Base-by-base conservation (phyloP, 2,329 filamentous ascomycete genomes). In the Ophiostoma australiae region DNA sequence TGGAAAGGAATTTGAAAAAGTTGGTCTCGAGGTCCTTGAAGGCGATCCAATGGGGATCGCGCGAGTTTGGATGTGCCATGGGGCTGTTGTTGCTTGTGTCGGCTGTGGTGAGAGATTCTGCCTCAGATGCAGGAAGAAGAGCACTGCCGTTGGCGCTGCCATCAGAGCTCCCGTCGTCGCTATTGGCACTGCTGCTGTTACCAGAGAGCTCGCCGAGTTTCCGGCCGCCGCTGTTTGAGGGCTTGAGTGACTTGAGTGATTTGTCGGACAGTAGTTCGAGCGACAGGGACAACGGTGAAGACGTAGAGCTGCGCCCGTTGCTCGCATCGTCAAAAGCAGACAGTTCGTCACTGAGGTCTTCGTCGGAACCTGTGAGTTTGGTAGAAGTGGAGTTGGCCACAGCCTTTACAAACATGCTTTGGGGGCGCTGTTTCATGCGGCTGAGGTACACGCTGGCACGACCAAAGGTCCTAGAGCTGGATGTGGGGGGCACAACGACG, bases 1-100 rank as follows among this genome's bases (percentile, higher is more conserved):
- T 96, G 72, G 87, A 84, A 73, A 89, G 86, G 76, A 97, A 96
- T 73, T 79, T 80, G 72, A 77, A 75, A 72, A 79, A 82, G 67
- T 83, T 80, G n/a, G 81, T 76, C 66, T 88, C 86, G 31, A 88
- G 79, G 15, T 81, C 81, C 73, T 84, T 85, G 77, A 88, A 88
- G 3, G 80, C 80, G 5, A 82, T 82, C 84, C 84, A 87, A 31
- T 88, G 79, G 10, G 85, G 81, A 75, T 88, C 86, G 71, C 83
- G 82, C 52, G 80, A 78, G 52, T 73, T 78, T 75, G 70, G 79
- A 76, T 77, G 76, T 17, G 81, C 77, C 80, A 82, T 82, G 67
- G 84, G 82, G 65, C 67, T 70, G 66, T 73, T 73, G 61, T 74
- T 79, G 78, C 78, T 81, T n/a, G 82, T 84, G 61, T 84, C 83